These are phyloP conservation scores for Yamadazyma buinensis DNA, from an alignment of 1,139 yeast species.

Conservation along the genomic window DNA sequence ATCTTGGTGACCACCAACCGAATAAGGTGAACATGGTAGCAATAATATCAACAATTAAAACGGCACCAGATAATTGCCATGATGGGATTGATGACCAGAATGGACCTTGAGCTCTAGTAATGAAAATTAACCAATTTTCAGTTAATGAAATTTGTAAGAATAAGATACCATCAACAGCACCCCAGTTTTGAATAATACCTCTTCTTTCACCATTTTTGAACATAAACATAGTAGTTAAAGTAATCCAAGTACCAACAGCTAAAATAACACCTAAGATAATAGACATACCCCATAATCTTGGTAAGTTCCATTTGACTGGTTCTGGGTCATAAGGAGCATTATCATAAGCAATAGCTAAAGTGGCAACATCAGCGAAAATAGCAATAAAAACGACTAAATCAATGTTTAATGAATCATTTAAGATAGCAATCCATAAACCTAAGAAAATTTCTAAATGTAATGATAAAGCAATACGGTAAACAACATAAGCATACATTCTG, in stretches of 20 bases:
- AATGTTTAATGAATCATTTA: slow-evolving; percentile 78
- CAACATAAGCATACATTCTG: slow-evolving; percentile 96
- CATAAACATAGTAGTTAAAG: slow-evolving; percentile 87
- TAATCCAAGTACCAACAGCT: slow-evolving; percentile 90
- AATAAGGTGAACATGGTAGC: slow-evolving; percentile 89
- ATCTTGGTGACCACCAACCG: slow-evolving; percentile 98
- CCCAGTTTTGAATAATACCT: slow-evolving; percentile 92
- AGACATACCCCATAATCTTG: slow-evolving; percentile 97
- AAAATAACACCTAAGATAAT: slow-evolving; percentile 74
- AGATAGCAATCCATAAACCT: slow-evolving; percentile 92
- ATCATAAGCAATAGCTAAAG: slow-evolving; percentile 92
- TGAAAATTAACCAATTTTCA: slow-evolving; percentile 95
- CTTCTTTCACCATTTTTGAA: slow-evolving; percentile 51
- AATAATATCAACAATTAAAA: slow-evolving; percentile 78
- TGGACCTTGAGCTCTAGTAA: slow-evolving; percentile 93
- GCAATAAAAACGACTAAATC: slow-evolving; percentile 91
- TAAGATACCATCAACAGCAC: slow-evolving; percentile 87
- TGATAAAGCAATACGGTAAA: slow-evolving; percentile 92
- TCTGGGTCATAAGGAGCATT: slow-evolving; percentile 96
- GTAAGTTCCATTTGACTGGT: slow-evolving; percentile 99
- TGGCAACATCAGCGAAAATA: slow-evolving; percentile 93
- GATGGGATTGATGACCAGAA: slow-evolving; percentile 93
- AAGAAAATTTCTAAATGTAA: slow-evolving; percentile 89
- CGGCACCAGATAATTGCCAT: slow-evolving; percentile 95
- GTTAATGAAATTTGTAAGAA: slow-evolving; percentile 90